A percentile compares a stretch with the other conserved stretches of the same genome.
Evolutionary conservation across 164 flowering plant species (phyloP).

Genomic region (Annona squamosa): DNA sequence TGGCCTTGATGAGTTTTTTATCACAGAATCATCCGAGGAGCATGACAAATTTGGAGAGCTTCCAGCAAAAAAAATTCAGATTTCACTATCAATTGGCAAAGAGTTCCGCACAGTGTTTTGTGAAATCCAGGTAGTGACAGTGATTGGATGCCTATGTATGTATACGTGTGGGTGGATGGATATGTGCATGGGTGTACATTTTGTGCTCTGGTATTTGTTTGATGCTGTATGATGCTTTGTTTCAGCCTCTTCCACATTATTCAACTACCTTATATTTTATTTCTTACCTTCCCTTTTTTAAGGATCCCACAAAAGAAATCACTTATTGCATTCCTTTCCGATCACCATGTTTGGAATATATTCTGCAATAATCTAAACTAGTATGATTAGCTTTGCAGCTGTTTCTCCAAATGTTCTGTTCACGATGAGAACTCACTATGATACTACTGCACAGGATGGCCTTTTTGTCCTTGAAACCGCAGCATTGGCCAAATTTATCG

Average conservation of each 20-base stretch:
- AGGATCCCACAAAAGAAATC: neutral
- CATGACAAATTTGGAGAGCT: conserved; percentile 32
- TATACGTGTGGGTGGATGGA: too few relatives aligned
- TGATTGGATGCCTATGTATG: neutral
- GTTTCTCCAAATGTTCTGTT: conserved; percentile 2
- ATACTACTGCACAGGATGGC: conserved; percentile 66
- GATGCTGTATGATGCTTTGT: conserved; percentile 2
- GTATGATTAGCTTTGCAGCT: neutral
- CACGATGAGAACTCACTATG: conserved; percentile 14
- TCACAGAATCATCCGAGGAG: conserved; percentile 38
- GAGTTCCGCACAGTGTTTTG: conserved; percentile 41
- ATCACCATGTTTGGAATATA: neutral
- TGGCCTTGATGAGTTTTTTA: conserved; percentile 32
- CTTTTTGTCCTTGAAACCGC: conserved; percentile 45
- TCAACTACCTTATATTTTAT: neutral
- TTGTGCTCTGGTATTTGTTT: neutral
- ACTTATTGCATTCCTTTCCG: neutral
- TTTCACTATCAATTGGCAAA: conserved; percentile 44
- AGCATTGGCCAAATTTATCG: conserved; percentile 37
- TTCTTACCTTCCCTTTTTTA: neutral
- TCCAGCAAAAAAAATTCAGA: conserved; percentile 30
- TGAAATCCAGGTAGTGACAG: conserved; percentile 52
- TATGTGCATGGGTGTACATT: too few relatives aligned
- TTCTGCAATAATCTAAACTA: neutral
- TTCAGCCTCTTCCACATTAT: neutral